Percentiles rank a stretch among this genome's conserved stretches.
These are phyloP conservation scores for Apiospora aurea DNA, from an alignment of 2,329 filamentous ascomycete genomes.

Conservation along the genomic window DNA sequence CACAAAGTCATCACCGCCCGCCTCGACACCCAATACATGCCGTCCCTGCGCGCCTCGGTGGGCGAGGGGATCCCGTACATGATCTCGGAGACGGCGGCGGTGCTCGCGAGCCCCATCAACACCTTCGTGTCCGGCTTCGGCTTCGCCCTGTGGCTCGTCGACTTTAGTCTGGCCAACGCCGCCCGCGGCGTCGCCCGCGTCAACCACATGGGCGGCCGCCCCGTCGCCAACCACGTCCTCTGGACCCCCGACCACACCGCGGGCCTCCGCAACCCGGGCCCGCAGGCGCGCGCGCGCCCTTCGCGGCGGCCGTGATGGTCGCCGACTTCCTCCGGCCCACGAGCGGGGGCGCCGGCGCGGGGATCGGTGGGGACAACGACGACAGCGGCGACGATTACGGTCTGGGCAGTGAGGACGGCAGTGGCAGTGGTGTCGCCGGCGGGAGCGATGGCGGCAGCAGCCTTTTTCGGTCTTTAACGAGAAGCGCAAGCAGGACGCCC, in stretches of 20 bases:
- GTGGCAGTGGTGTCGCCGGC: too few relatives aligned
- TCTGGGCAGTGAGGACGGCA: neutral
- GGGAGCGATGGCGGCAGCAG: neutral
- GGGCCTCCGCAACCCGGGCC: constrained; percentile 26
- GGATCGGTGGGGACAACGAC: too few relatives aligned
- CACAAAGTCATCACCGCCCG: constrained; percentile 21
- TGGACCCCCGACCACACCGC: constrained; percentile 29
- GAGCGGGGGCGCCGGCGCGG: neutral
- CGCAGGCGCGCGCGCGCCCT: constrained; percentile 32
- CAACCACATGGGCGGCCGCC: constrained; percentile 30
- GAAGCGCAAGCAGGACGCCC: too few relatives aligned
- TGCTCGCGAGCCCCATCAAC: neutral
- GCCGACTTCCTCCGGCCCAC: constrained; percentile 32
- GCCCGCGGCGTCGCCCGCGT: constrained; percentile 31
- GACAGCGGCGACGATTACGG: too few relatives aligned
- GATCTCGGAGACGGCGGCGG: constrained; percentile 24
- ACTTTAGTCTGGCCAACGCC: constrained; percentile 40
- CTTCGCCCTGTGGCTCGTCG: constrained; percentile 45
- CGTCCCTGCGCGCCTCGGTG: constrained; percentile 15
- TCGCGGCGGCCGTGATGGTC: constrained; percentile 31
- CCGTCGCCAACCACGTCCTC: constrained; percentile 30
- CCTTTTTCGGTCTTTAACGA: neutral
- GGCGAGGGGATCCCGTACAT: constrained; percentile 21
- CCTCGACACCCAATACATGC: constrained; percentile 6
- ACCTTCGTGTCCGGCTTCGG: constrained; percentile 42